Percentiles rank a stretch among this genome's conserved stretches.
Conservation (phyloP, 2,329 filamentous ascomycete species). For the Tricladium varicosporioides region DNA sequence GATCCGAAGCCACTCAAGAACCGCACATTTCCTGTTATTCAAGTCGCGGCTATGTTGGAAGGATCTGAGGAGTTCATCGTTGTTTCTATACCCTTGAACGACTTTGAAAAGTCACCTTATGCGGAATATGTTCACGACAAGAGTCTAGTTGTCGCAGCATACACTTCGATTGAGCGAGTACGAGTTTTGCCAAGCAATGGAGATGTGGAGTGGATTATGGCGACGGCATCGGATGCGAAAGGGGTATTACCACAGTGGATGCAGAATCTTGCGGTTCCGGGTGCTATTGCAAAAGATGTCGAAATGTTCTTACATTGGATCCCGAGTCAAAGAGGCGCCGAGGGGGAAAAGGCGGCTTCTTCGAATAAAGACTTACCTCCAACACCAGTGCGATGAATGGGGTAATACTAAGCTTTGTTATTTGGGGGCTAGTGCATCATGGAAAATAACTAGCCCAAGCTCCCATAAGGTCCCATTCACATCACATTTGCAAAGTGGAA, state of each 20-base stretch:
- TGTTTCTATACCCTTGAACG: constrained; percentile 53
- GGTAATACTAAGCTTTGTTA: background rate
- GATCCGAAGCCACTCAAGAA: constrained; percentile 55
- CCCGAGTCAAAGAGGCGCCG: constrained; percentile 23
- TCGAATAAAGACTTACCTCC: constrained; percentile 7
- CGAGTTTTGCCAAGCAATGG: constrained; percentile 32
- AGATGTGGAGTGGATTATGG: constrained; percentile 73
- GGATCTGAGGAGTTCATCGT: constrained; percentile 51
- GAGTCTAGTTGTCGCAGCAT: constrained; percentile 54
- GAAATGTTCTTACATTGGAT: constrained; percentile 66
- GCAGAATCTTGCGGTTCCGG: constrained; percentile 62
- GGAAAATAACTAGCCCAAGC: no score
- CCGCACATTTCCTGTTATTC: constrained; percentile 65
- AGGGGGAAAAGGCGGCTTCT: background rate
- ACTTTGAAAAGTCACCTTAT: constrained; percentile 37
- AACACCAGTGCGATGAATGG: constrained; percentile 6
- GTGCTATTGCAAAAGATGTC: constrained; percentile 68
- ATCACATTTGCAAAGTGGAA: no score
- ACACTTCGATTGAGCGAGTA: constrained; percentile 64
- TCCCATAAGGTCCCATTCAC: background rate
- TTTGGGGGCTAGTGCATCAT: no score
- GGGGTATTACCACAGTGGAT: constrained; percentile 64
- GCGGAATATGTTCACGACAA: constrained; percentile 40
- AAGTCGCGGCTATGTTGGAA: constrained; percentile 51
- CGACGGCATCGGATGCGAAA: constrained; percentile 68